phyloP scores from a whole-genome alignment of 2,329 filamentous ascomycete genomes.

The Tolypocladium ovalisporum region DNA sequence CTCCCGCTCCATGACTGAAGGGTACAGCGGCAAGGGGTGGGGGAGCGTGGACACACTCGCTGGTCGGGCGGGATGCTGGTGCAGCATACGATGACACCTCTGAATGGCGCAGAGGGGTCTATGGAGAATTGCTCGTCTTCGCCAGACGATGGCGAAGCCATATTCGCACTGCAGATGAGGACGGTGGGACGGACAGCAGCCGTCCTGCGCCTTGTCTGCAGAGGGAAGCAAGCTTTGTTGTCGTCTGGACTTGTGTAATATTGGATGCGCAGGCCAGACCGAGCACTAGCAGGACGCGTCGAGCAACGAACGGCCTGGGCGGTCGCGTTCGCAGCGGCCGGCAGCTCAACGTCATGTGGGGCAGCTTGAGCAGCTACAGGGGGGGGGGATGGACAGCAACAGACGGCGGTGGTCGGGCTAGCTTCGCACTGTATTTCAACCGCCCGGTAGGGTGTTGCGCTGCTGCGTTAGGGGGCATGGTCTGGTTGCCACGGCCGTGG shows the following conservation, averaged over 20 bases:
- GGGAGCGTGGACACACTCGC: conserved; percentile 43
- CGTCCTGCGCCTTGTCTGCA: background rate
- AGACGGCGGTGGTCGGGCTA: too few relatives aligned
- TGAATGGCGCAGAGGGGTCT: conserved; percentile 54
- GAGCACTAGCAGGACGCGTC: background rate
- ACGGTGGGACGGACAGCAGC: background rate
- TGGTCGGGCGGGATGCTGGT: conserved; percentile 73
- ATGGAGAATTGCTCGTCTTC: conserved; percentile 21
- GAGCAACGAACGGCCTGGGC: background rate
- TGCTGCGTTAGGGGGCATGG: background rate
- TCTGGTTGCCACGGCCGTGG: background rate
- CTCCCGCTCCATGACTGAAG: background rate
- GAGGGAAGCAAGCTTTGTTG: background rate
- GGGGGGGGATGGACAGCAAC: background rate
- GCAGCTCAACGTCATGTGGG: background rate
- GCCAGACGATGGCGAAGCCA: conserved; percentile 15
- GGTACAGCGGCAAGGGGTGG: background rate
- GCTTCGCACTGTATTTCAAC: background rate
- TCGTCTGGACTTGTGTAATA: background rate
- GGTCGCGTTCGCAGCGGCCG: background rate
- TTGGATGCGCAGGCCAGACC: background rate
- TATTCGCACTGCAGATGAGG: conserved; percentile 4
- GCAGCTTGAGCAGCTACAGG: background rate
- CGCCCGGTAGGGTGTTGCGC: background rate
- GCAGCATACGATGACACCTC: conserved; percentile 72